phyloP scores from a whole-genome alignment of 345 rosid species.

The Garcia nutans region DNA sequence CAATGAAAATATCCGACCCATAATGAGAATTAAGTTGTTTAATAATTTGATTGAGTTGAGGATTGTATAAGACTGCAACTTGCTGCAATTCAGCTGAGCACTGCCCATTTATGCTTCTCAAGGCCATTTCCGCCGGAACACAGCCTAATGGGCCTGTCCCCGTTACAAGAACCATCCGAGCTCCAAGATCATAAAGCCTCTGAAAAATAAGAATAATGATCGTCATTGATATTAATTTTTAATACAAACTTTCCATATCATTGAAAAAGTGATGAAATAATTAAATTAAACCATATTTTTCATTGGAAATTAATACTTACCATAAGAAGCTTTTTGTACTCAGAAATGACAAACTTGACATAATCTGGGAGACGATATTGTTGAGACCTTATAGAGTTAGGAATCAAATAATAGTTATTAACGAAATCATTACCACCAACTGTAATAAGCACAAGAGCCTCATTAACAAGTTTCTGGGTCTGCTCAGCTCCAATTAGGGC shows the following conservation, averaged over 20 bases:
- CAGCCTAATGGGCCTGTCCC: conserved; percentile 33
- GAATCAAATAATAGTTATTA: conserved; percentile 32
- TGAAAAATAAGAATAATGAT: conserved; percentile 1
- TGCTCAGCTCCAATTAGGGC: conserved; percentile 9
- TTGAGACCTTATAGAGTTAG: conserved; percentile 28
- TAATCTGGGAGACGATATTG: conserved; percentile 28
- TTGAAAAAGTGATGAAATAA: no score
- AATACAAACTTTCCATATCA: no score
- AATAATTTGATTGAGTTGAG: conserved; percentile 22
- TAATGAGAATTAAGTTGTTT: conserved; percentile 10
- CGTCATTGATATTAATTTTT: no score
- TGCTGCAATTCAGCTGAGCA: conserved; percentile 20
- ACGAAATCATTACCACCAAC: conserved; percentile 36
- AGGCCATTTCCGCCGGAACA: conserved; percentile 28
- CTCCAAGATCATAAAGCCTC: conserved; percentile 26
- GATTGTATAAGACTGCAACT: conserved; percentile 24
- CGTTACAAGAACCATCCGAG: conserved; percentile 27
- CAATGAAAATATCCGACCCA: conserved; percentile 24
- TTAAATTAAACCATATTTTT: no score
- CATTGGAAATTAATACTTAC: conserved; percentile 1
- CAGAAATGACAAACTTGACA: conserved; percentile 24
- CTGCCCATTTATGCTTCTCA: conserved; percentile 16
- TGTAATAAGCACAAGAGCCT: conserved; percentile 23
- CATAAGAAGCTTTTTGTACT: conserved; percentile 27
- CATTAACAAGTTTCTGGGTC: conserved; percentile 15